phyloP scores from a whole-genome alignment of 495 filamentous ascomycete genomes.

The Aspergillus mulundensis region DNA sequence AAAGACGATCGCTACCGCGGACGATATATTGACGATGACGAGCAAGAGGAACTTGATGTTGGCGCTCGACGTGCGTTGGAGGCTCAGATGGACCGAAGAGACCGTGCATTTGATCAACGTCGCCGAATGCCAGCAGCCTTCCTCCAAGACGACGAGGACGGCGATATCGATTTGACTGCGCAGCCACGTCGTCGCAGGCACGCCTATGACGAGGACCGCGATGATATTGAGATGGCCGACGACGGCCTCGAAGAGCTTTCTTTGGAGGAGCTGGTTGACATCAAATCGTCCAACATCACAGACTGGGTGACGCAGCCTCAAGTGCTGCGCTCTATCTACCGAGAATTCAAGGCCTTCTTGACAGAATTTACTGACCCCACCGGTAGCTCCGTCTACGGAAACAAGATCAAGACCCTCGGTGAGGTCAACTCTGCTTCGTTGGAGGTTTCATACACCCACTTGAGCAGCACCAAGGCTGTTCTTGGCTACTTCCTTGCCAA shows the following conservation, averaged over 20 bases:
- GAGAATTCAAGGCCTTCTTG: slow-evolving; percentile 96
- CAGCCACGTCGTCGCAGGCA: slow-evolving; percentile 76
- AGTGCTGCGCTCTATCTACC: slow-evolving; percentile 87
- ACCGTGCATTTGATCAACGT: slow-evolving; percentile 71
- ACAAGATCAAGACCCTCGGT: slow-evolving; percentile 86
- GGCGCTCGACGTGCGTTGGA: slow-evolving; percentile 74
- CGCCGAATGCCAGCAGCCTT: slow-evolving; percentile 79
- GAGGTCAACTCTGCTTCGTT: slow-evolving; percentile 94
- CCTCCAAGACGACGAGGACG: slow-evolving; percentile 84
- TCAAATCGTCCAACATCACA: slow-evolving; percentile 87
- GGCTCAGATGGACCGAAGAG: slow-evolving; percentile 74
- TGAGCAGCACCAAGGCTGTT: slow-evolving; percentile 85
- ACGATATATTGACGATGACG: slow-evolving; percentile 70
- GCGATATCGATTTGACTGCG: slow-evolving; percentile 72
- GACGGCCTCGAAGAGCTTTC: slow-evolving; percentile 94
- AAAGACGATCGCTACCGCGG: slow-evolving; percentile 64
- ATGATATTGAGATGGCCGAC: slow-evolving; percentile 81
- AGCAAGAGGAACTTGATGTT: slow-evolving; percentile 69
- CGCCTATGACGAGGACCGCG: slow-evolving; percentile 88
- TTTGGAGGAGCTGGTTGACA: slow-evolving; percentile 84
- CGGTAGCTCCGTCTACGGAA: slow-evolving; percentile 89
- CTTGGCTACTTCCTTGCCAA: slow-evolving; percentile 98
- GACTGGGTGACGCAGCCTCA: slow-evolving; percentile 93
- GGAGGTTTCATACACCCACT: slow-evolving; percentile 92
- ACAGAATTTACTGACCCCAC: slow-evolving; percentile 89